Base-by-base conservation (phyloP, 495 filamentous ascomycete genomes). In the Viridothelium virens region DNA sequence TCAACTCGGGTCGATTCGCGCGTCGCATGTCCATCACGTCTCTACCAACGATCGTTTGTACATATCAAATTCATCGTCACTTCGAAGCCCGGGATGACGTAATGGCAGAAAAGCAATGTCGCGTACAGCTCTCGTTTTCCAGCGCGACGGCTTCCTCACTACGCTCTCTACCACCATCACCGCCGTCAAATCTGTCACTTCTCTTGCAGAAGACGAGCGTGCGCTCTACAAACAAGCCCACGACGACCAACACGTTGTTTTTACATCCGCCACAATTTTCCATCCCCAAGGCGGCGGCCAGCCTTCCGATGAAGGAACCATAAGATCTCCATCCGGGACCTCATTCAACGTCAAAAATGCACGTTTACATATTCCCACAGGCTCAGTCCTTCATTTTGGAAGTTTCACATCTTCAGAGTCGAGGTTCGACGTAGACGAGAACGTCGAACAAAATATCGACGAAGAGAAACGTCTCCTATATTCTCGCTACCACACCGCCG, bases 251-350 rank as follows among this genome's bases (percentile, higher is more conserved):
- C 74, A 81, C 72, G 78, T 80, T 41, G 69, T 88, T 47, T 74
- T 83, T n/a, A 87, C 85, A 5, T 76, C 79, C 16, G 46, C 79
- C 36, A 89, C 86, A n/a, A 86, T 88, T 67, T 89, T 89, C 73
- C 83, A 88, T 62, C 80, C 84, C 2, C 85, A 89, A 73, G 86
- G 86, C 4, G 86, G 86, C 48, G 86, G 86, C 41, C 86, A 89
- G 70, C 86, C 86, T 38, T 83, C 80, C 7, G 86, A 89, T 63
- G 77, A 75, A 41, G 86, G 86, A 44, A 66, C 65, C n/a, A 85
- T 88, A 65, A 77, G 66, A 56, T 65, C 67, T 41, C 9, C 62
- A 25, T 65, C 71, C 47, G 69, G 71, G 1, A 41, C 68, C 4
- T 72, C 61, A 47, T 86, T 85, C 70, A 67, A 75, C 16, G 84